Evolutionary conservation across 2,329 filamentous ascomycete genomes (phyloP).

Genomic region (Coccinonectria pachysandricola): DNA sequence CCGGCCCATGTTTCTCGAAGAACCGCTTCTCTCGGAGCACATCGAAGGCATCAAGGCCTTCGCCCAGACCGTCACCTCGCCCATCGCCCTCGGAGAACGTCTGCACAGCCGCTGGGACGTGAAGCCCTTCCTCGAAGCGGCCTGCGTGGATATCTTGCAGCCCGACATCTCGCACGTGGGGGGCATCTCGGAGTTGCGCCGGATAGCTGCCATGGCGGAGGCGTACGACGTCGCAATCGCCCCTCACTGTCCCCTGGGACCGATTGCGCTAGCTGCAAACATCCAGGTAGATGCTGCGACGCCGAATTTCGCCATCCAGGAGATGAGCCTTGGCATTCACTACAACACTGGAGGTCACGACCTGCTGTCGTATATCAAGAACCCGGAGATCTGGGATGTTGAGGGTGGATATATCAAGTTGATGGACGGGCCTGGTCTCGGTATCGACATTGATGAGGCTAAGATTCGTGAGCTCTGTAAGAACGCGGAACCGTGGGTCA

Average conservation of each 20-base stretch:
- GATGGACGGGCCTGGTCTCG: constrained; percentile 50
- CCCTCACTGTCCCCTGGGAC: constrained; percentile 64
- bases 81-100: constrained; percentile 63
- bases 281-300: constrained; percentile 54
- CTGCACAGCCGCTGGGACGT: constrained; percentile 66
- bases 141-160: constrained; percentile 60
- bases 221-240: constrained; percentile 64
- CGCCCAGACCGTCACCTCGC: constrained; percentile 26
- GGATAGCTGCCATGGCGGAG: constrained; percentile 62
- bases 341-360: constrained; percentile 62
- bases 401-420: constrained; percentile 55
- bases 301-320: constrained; percentile 62
- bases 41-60: constrained; percentile 45
- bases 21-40: constrained; percentile 62
- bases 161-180: constrained; percentile 64
- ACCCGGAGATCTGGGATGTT: constrained; percentile 55
- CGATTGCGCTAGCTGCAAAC: constrained; percentile 61
- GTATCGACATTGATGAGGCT: constrained; percentile 63
- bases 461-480: constrained; percentile 48
- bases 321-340: constrained; percentile 73
- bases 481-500: constrained; percentile 50
- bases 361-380: constrained; percentile 54
- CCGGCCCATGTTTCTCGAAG: constrained; percentile 65
- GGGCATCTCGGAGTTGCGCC: constrained; percentile 60
- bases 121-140: constrained; percentile 58